These are phyloP conservation scores for Fusarium foetens DNA, from an alignment of 2,329 filamentous ascomycete species.

Conservation along the genomic window DNA sequence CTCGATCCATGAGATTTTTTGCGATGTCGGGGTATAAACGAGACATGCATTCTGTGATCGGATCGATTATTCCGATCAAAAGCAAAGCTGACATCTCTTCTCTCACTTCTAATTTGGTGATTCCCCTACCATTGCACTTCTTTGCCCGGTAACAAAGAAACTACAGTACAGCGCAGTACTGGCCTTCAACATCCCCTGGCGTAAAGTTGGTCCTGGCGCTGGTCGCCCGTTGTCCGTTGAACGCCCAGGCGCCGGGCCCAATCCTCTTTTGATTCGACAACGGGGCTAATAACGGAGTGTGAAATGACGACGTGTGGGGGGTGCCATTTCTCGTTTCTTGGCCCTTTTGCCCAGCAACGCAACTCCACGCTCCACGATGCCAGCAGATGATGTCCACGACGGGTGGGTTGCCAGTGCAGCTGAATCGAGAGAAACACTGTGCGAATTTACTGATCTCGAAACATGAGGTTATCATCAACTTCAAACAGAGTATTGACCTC, in stretches of 20 bases:
- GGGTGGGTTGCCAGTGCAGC: constrained; percentile 45
- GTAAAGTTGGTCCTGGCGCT: constrained; percentile 26
- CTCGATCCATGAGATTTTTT: not conserved
- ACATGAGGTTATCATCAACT: constrained; percentile 21
- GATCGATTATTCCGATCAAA: constrained; percentile 7
- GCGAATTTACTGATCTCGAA: constrained; percentile 23
- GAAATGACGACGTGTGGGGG: constrained; percentile 47
- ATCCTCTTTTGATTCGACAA: constrained; percentile 45
- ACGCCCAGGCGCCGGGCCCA: constrained; percentile 34
- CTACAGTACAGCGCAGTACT: not conserved
- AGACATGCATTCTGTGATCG: constrained; percentile 20
- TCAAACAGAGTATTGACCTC: not conserved
- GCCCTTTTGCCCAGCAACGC: constrained; percentile 36
- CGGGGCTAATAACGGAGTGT: constrained; percentile 43
- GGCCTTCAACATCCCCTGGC: constrained; percentile 18
- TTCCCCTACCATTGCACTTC: not conserved
- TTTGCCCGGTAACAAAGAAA: not conserved
- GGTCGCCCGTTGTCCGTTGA: constrained; percentile 39
- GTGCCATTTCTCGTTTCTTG: constrained; percentile 37
- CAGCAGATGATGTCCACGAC: constrained; percentile 16
- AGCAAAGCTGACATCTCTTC: not conserved
- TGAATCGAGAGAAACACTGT: constrained; percentile 35
- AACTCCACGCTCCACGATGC: constrained; percentile 28
- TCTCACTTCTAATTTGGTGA: not conserved
- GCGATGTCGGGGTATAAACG: constrained; percentile 11